Conservation (phyloP, 805 yeast species). For the Saccharomycopsis sp. region DNA sequence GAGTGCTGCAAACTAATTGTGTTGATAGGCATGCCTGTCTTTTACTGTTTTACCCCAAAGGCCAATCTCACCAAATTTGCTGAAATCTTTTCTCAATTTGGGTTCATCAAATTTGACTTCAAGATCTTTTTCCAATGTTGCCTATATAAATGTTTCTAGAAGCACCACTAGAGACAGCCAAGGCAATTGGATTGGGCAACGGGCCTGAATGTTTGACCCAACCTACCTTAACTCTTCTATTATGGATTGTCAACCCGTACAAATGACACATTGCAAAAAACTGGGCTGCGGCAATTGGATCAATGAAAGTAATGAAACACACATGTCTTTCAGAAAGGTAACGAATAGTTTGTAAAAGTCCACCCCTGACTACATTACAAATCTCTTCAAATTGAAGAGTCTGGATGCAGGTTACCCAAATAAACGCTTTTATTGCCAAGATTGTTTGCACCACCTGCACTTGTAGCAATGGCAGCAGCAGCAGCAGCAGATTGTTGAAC, state of each 20-base stretch:
- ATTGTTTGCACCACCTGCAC: constrained; percentile 89
- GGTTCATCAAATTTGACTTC: constrained; percentile 37
- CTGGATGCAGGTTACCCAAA: constrained; percentile 82
- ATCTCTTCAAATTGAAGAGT: constrained; percentile 84
- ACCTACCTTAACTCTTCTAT: constrained; percentile 81
- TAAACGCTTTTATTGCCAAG: constrained; percentile 91
- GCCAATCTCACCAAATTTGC: constrained; percentile 87
- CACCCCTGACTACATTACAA: constrained; percentile 94
- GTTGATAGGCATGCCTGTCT: no score
- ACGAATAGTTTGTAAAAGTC: constrained; percentile 76
- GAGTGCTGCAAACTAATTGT: no score
- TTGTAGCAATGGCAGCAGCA: constrained; percentile 95
- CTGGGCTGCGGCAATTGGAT: constrained; percentile 96
- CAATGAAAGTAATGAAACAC: constrained; percentile 90
- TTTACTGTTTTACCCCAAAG: no score
- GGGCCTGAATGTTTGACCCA: constrained; percentile 99
- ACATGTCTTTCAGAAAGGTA: constrained; percentile 79
- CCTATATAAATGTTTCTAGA: constrained; percentile 90
- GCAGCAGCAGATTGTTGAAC: constrained; percentile 96
- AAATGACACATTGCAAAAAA: constrained; percentile 90
- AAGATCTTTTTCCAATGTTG: constrained; percentile 41
- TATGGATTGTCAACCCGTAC: constrained; percentile 81
- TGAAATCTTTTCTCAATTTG: constrained; percentile 63
- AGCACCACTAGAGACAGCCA: constrained; percentile 91
- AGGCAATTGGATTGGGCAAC: constrained; percentile 71